These are phyloP conservation scores for Cochlearia excelsa DNA, from an alignment of 345 rosid species.

Conservation along the genomic window DNA sequence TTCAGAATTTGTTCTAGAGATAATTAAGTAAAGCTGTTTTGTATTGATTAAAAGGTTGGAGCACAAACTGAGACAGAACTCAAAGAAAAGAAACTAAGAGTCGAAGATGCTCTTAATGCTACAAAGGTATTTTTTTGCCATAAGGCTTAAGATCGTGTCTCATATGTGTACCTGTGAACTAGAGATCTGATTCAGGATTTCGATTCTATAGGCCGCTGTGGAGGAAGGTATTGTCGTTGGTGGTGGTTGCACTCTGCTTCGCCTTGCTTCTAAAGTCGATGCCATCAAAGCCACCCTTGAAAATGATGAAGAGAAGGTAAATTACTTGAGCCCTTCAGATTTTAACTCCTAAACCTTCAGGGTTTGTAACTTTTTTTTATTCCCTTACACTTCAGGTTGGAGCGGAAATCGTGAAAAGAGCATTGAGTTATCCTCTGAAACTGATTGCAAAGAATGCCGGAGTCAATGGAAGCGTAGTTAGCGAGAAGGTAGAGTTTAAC, in stretches of 20 bases:
- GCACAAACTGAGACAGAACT: constrained; percentile 92
- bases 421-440: constrained; percentile 77
- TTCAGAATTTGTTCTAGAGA: not conserved
- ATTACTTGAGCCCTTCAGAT: not conserved
- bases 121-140: constrained; percentile 55
- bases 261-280: constrained; percentile 70
- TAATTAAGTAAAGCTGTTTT: constrained; percentile 10
- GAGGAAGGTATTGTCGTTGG: constrained; percentile 95
- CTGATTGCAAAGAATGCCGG: constrained; percentile 47
- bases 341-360: not conserved
- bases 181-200: not conserved
- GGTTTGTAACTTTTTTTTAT: not conserved
- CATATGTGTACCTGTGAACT: not conserved
- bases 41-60: constrained; percentile 49
- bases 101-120: constrained; percentile 98
- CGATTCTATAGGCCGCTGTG: constrained; percentile 57
- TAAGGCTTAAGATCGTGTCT: not conserved
- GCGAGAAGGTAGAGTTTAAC: constrained; percentile 56
- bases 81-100: constrained; percentile 93
- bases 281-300: constrained; percentile 67
- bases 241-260: constrained; percentile 78
- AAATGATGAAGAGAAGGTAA: constrained; percentile 90
- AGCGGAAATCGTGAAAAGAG: constrained; percentile 83
- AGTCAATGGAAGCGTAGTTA: constrained; percentile 85
- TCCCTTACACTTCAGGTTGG: constrained; percentile 52